phyloP scores from a whole-genome alignment of 164 flowering plant genomes.

The Saururus chinensis region DNA sequence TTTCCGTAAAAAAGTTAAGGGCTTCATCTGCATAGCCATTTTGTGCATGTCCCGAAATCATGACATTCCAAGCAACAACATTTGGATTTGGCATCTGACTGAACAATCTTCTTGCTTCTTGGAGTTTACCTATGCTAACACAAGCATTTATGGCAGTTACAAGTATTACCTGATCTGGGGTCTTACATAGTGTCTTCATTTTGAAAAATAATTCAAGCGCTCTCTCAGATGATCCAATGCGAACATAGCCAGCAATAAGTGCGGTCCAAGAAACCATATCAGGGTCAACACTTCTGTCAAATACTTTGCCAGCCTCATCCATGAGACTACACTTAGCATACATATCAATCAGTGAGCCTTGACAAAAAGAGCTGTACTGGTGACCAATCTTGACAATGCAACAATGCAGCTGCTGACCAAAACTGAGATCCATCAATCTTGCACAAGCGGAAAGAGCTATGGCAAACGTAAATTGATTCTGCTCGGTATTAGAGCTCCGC shows the following conservation, averaged over 20 bases:
- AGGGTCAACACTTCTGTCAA: conserved; percentile 36
- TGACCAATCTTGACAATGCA: conserved; percentile 46
- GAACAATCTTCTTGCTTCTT: conserved; percentile 48
- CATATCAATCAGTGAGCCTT: conserved; percentile 67
- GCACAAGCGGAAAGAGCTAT: conserved; percentile 59
- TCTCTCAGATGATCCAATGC: conserved; percentile 45
- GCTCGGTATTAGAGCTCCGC: conserved; percentile 25
- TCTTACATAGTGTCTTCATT: conserved; percentile 35
- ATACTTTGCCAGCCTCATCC: conserved; percentile 42
- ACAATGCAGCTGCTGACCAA: conserved; percentile 64
- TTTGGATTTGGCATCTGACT: conserved; percentile 43
- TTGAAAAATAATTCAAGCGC: conserved; percentile 43
- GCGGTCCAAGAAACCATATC: conserved; percentile 82
- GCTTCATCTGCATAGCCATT: conserved; percentile 56
- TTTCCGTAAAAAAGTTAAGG: conserved; percentile 31
- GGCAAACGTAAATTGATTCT: conserved; percentile 65
- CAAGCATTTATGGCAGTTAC: conserved; percentile 60
- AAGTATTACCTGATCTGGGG: conserved; percentile 60
- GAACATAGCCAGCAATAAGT: conserved; percentile 62
- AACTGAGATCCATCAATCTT: conserved; percentile 23
- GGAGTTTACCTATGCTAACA: conserved; percentile 43
- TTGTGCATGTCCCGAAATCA: conserved; percentile 78
- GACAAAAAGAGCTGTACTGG: conserved; percentile 43
- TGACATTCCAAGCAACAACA: conserved; percentile 86
- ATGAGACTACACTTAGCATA: conserved; percentile 54